Base-by-base conservation (phyloP, 225 moss, liverwort and hornwort species). In the Straminergon stramineum region DNA sequence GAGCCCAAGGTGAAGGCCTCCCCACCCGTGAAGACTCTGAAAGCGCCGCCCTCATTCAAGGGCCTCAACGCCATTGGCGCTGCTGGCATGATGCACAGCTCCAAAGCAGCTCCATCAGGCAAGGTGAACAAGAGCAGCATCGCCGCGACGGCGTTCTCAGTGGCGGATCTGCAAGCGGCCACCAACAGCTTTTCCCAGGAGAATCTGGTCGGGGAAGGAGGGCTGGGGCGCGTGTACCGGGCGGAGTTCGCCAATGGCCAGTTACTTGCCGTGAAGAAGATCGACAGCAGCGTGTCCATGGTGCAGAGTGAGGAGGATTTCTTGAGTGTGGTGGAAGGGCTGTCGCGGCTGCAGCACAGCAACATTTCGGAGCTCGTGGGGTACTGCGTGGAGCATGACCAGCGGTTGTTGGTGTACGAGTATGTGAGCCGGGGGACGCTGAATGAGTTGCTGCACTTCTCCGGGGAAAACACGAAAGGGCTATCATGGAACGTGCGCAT, bases 331-430 rank as follows among this genome's bases (percentile, higher is more conserved):
- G 96, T 97, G 52, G 90, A 93, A n/a, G 92, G 90, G 43, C 87
- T 96, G 81, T 91, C 96, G 19, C 93, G 94, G 34, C 87, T 97
- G 64, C 94, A 95, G 69, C 96, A 97, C 32, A 58, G 92, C 11
- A 96, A 95, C 69, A 94, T 93, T 16, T 93, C 91, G n/a, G 95
- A 95, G 92, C 95, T 97, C 8, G 93, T 97, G 77, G 96, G 96
- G 5, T 97, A 97, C 79, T 97, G 96, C 24, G 93, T 93, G 68
- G 96, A 97, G 89, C 94, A 96, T 53, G 93, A 92, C 51, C 96
- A 97, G 74, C 93, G 96, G 22, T 89, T 96, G 18, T 51, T 97
- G 63, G 95, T 97, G 48, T 97, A 94, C 45, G 86, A 97, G 81
- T 95, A 93, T 39, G 65, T 97, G 15, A 89, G 89, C 71, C 92